Conservation (phyloP, 495 filamentous ascomycete species). For the Tuber microsphaerosporum region DNA sequence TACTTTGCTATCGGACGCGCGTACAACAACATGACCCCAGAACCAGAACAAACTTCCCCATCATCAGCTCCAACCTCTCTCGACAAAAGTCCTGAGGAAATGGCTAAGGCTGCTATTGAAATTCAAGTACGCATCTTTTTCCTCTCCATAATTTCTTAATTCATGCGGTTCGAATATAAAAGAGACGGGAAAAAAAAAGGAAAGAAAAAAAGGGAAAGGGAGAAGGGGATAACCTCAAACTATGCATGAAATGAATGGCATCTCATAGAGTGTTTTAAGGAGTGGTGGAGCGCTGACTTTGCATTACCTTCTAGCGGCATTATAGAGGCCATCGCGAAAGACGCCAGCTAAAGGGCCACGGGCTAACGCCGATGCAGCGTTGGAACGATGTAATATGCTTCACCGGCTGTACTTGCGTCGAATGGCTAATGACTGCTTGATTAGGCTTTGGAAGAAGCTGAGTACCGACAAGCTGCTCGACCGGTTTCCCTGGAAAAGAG, state of each 20-base stretch:
- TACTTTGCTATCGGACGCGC: not conserved
- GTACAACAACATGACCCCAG: not conserved
- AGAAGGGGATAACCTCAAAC: not conserved
- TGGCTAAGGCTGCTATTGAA: conserved; percentile 26
- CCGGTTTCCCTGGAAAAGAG: conserved; percentile 44
- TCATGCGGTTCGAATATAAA: not conserved
- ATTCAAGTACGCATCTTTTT: conserved; percentile 26
- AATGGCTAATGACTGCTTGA: conserved; percentile 14
- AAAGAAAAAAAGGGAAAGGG: not conserved
- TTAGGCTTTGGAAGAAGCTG: conserved; percentile 57
- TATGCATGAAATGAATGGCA: not conserved
- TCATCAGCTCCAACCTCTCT: not conserved
- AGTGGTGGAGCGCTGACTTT: not conserved
- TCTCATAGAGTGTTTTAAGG: not conserved
- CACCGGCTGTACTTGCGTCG: not conserved
- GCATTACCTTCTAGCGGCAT: conserved; percentile 23
- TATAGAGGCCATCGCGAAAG: conserved; percentile 40
- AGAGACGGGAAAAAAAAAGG: not conserved
- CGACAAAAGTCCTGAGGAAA: conserved; percentile 19
- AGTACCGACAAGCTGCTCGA: conserved; percentile 52
- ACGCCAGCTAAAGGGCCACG: conserved; percentile 33
- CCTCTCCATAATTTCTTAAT: not conserved
- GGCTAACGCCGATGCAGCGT: conserved; percentile 30
- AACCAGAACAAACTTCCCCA: not conserved
- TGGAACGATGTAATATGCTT: conserved; percentile 32